Evolutionary conservation across 176 grass and related monocot species (phyloP), one percentile per base, ranked within the genome.

Genomic region (Phyllostachys edulis): DNA sequence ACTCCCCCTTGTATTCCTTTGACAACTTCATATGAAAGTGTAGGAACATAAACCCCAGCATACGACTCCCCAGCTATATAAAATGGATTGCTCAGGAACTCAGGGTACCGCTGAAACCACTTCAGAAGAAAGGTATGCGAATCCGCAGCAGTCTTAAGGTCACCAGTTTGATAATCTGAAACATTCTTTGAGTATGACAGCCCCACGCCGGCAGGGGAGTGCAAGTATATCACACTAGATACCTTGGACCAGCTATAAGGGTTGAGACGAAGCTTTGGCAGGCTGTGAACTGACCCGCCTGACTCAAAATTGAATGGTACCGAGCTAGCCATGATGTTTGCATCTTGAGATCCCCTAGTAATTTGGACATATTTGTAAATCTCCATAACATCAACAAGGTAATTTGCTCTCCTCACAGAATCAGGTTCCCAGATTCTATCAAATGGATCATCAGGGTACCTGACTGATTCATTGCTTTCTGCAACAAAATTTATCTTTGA

Each of bases 221-320:
- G 93, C 91, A 98, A 85, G 87, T 98, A 98, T 72, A 98, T 90
- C 32, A 98, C 87, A 83, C 84, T 98, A 21, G 96, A 93, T 59
- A 98, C 96, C 92, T 97, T 97, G 38, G 94, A 97, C 94, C 94
- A 94, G 84, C 86, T 92, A 37, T 94, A 97, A 12, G 92, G 88
- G 56, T 97, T 94, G 73, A 97, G 88, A 63, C 92, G 94, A 51
- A 97, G 94, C 90, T 92, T 88, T 49, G 94, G 94, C 27, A 97
- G 64, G 61, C 73, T 92, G 6, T 26, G 42, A 23, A 46, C 45
- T 12, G 89, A 90, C 32, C 74, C 74, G 4, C 86, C 88, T 5
- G 84, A 81, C 83, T 94, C 83, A 54, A 97, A 97, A 75, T 89
- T 97, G 85, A 97, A 97, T 45, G 94, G 94, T 29, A n/a, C n/a